Evolutionary conservation across 108 stramenopile species (phyloP), one percentile per base, ranked within the genome.

Genomic region (Skeletonema menzelii): DNA sequence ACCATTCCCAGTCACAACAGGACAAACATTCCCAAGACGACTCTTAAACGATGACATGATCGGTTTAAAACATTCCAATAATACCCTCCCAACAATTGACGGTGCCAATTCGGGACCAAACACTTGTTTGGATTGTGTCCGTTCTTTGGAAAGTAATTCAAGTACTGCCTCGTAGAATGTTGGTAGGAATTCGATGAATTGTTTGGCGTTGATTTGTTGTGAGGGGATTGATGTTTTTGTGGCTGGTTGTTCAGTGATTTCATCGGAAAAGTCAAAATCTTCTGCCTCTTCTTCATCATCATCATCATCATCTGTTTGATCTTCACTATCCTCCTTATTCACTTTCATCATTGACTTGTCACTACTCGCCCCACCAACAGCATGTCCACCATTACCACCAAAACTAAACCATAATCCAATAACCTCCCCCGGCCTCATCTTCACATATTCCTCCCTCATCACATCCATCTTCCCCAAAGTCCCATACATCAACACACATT

Each of bases 391-490:
- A 59, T 69, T 59, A 28, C 63, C 70, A 65, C 67, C 65, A 63
- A 77, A 84, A 30, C 63, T 57, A 76, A 94, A 94, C 93, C 93
- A 94, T 8, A 90, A 65, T 34, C 81, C 79, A 70, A 90, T 86
- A 19, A 91, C 60, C 32, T 77, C 80, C 14, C 66, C 76, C 27
- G 91, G 91, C 28, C 93, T 78, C 22, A 79, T 87, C 68, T 76
- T 85, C 22, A 94, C 87, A 72, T 94, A 94, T 75, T 94, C 90
- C 31, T 94, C 87, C 64, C 75, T 79, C 67, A 94, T 66, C 14
- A 83, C 76, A 65, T 85, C 89, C 85, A 89, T 86, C 70, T 86
- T 91, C 12, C 79, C 80, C 65, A 94, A 69, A 44, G 80, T 75
- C 4, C 66, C 61, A 73, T 92, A 94, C 82, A 92, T 77, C 6